Evolutionary conservation across 2,329 filamentous ascomycete genomes (phyloP).

Genomic region (Diaporthe humulicola): DNA sequence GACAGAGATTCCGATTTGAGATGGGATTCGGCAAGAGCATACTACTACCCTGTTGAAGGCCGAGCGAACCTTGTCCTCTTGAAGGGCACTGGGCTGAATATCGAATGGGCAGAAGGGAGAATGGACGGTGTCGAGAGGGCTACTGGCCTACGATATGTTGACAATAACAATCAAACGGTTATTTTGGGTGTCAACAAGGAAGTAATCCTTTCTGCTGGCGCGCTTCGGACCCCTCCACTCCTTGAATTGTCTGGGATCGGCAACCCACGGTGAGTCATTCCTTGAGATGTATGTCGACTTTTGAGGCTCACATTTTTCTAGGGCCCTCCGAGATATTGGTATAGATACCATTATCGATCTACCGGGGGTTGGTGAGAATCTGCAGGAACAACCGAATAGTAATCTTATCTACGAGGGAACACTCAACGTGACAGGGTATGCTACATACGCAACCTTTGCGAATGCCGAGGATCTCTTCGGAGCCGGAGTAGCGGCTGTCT

Average conservation of each 20-base stretch:
- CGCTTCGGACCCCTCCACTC: slow-evolving; percentile 64
- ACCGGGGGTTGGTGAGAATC: slow-evolving; percentile 50
- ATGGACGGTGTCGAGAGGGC: slow-evolving; percentile 46
- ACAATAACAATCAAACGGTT: slow-evolving; percentile 50
- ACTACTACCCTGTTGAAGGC: slow-evolving; percentile 53
- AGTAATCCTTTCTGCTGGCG: slow-evolving; percentile 61
- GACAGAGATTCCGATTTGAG: slow-evolving; percentile 53
- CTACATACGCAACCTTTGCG: slow-evolving; percentile 47
- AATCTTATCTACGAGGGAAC: slow-evolving; percentile 45
- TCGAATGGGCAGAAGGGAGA: slow-evolving; percentile 44
- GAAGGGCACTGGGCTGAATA: slow-evolving; percentile 49
- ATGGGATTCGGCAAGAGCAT: slow-evolving; percentile 57
- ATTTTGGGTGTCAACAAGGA: slow-evolving; percentile 58
- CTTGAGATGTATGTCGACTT: slow-evolving; percentile 50
- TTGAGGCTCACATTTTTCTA: slow-evolving; percentile 55
- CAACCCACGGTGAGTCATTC: slow-evolving; percentile 46
- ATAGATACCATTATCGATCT: slow-evolving; percentile 48
- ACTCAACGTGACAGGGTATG: slow-evolving; percentile 40
- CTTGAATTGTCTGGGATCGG: slow-evolving; percentile 68
- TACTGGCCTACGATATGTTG: slow-evolving; percentile 53
- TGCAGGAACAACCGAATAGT: slow-evolving; percentile 56
- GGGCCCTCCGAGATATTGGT: slow-evolving; percentile 49
- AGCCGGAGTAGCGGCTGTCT: slow-evolving; percentile 41
- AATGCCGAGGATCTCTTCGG: slow-evolving; percentile 49
- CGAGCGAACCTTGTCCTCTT: slow-evolving; percentile 55